Conservation (phyloP, 108 stramenopile species). For the Conticribra weissflogii region DNA sequence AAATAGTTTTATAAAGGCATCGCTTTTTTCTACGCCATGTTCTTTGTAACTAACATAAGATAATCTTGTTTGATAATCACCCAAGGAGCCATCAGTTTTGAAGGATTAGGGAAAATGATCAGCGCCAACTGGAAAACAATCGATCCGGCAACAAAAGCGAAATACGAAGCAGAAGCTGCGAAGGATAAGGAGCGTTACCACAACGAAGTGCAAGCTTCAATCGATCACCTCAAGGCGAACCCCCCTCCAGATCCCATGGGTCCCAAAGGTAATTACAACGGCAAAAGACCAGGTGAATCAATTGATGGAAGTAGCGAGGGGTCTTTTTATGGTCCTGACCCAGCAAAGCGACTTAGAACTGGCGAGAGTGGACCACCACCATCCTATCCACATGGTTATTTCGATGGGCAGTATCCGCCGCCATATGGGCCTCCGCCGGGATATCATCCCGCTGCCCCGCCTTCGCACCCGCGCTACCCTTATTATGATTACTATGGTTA, state of each 20-base stretch:
- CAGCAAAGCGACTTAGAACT: not conserved
- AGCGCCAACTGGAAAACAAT: slow-evolving; percentile 66
- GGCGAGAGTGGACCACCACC: not conserved
- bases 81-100: slow-evolving; percentile 57
- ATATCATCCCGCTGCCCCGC: not conserved
- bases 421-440: slow-evolving; percentile 1
- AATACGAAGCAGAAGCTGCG: slow-evolving; percentile 49
- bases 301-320: too few relatives aligned
- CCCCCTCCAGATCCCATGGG: too few relatives aligned
- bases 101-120: slow-evolving; percentile 65
- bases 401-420: not conserved
- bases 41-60: not conserved
- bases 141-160: slow-evolving; percentile 34
- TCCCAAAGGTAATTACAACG: too few relatives aligned
- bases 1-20: not conserved
- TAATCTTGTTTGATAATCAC: not conserved
- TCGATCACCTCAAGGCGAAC: slow-evolving; percentile 8
- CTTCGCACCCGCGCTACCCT: not conserved
- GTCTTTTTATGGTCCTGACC: not conserved
- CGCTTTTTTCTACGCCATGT: not conserved
- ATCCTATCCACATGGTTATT: not conserved
- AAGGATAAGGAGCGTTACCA: slow-evolving; percentile 55
- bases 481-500: slow-evolving; percentile 21
- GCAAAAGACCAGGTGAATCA: too few relatives aligned
- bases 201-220: slow-evolving; percentile 27